Evolutionary conservation across 2,329 filamentous ascomycete genomes (phyloP), one percentile per base, ranked within the genome.

Genomic region (Aureobasidium uvarum): DNA sequence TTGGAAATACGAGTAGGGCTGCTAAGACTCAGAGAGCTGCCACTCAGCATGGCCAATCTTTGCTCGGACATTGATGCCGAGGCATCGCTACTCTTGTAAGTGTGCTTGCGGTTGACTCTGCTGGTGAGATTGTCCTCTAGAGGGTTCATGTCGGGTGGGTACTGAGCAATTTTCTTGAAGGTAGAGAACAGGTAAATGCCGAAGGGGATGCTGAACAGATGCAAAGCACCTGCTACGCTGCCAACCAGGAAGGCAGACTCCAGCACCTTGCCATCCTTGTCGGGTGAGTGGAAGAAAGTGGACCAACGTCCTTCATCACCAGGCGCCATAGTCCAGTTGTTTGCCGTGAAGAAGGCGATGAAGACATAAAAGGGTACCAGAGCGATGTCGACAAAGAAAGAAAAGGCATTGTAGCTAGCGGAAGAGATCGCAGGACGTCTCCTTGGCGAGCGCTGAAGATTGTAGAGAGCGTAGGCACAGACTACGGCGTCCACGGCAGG

Each of bases 71-170:
- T 80, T 2, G 82, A 79, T 18, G 74, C 71, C 1, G 76, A 76
- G 13, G 79, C 72, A 18, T 85, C 82, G 0, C 83, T 85, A 70
- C 85, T 86, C 74, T 90, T 93, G 73, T 89, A 86, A 81, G 92
- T 93, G 78, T 96, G 92, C 71, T 80, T 77, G 69, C 76, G 73
- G 78, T 81, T 66, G 77, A 56, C 68, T 28, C 88, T 85, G 13
- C 91, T 87, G 1, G 92, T 97, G 66, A 96, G 80, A 72, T 94
- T 88, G 69, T 90, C 86, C 74, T 97, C 93, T 16, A 98, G 82
- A 1, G 94, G 94, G 74, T 98, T 98, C 90, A 96, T 92, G 73
- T 98, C 94, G 0, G 94, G 93, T 6, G 94, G 94, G 75, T 97
- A 84, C 23, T 83, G 81, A 5, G 87, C 83, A 71, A 98, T 97